A percentile compares a stretch with the other conserved stretches of the same genome.
Conservation (phyloP, 31 red algal genomes). For the Odonthalia washingtoniensis region DNA sequence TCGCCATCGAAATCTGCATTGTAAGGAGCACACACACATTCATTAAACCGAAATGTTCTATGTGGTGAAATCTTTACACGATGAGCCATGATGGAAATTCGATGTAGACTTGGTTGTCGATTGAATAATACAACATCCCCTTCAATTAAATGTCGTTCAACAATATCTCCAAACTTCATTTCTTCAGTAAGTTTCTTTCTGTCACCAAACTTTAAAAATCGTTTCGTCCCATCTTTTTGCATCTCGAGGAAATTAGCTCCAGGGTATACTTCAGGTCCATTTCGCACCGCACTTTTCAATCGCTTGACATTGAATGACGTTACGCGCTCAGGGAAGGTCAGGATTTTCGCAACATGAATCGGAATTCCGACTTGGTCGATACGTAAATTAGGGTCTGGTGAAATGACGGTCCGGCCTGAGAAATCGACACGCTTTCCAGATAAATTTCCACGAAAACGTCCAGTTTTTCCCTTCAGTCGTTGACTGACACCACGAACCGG, state of each 20-base stretch:
- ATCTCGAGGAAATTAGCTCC: conserved; percentile 94
- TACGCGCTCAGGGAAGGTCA: conserved; percentile 93
- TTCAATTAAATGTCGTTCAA: conserved; percentile 94
- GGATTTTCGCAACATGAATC: conserved; percentile 77
- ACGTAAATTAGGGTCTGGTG: conserved; percentile 96
- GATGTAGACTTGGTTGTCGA: conserved; percentile 98
- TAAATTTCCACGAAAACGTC: conserved; percentile 94
- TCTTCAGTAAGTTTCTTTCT: conserved; percentile 76
- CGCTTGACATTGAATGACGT: conserved; percentile 83
- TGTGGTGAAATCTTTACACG: conserved; percentile 89
- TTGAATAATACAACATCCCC: conserved; percentile 99
- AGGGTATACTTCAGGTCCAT: conserved; percentile 94
- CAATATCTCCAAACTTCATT: conserved; percentile 65
- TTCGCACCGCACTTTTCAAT: conserved; percentile 74
- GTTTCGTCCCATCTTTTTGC: conserved; percentile 76
- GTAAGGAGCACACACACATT: conserved; percentile 98
- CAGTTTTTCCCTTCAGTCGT: conserved; percentile 94
- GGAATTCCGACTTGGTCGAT: conserved; percentile 98
- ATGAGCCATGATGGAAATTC: conserved; percentile 98
- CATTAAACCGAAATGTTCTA: conserved; percentile 98
- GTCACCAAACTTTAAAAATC: conserved; percentile 90
- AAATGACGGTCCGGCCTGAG: conserved; percentile 97
- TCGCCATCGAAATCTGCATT: conserved; percentile 99
- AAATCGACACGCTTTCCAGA: conserved; percentile 99
- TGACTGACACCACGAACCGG: conserved; percentile 88